These are phyloP conservation scores for Colletotrichum gigasporum DNA, from an alignment of 2,329 filamentous ascomycete genomes.

Conservation along the genomic window DNA sequence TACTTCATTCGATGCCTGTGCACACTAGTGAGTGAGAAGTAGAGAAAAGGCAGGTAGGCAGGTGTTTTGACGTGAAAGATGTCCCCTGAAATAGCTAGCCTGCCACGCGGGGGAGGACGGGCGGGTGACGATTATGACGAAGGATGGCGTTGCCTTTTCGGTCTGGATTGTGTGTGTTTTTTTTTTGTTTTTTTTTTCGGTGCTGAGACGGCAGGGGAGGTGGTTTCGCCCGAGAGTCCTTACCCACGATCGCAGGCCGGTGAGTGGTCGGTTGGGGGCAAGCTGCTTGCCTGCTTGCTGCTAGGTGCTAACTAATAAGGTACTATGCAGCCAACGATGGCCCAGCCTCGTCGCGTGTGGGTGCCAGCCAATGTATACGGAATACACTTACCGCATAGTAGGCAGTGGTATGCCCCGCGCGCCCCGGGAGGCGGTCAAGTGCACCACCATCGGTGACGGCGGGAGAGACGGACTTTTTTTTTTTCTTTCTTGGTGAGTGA, in stretches of 20 bases:
- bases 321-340: too few species aligned
- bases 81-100: constrained; percentile 4
- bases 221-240: constrained; percentile 29
- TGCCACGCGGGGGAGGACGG: constrained; percentile 5
- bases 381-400: too few species aligned
- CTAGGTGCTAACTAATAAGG: too few species aligned
- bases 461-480: constrained; percentile 6
- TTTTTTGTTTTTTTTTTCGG: neutral
- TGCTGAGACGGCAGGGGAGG: neutral
- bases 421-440: too few species aligned
- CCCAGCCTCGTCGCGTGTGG: too few species aligned
- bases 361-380: too few species aligned
- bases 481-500: too few species aligned
- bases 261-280: constrained; percentile 8
- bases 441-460: neutral
- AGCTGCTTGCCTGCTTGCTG: neutral
- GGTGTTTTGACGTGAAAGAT: neutral
- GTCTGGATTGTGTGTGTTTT: too few species aligned
- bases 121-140: constrained; percentile 1
- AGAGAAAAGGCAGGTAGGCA: too few species aligned
- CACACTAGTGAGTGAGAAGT: too few species aligned
- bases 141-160: neutral
- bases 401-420: too few species aligned
- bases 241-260: constrained; percentile 23
- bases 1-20: too few species aligned